These are phyloP conservation scores for Fusarium sp. DNA, from an alignment of 2,329 filamentous ascomycete species.

Conservation along the genomic window DNA sequence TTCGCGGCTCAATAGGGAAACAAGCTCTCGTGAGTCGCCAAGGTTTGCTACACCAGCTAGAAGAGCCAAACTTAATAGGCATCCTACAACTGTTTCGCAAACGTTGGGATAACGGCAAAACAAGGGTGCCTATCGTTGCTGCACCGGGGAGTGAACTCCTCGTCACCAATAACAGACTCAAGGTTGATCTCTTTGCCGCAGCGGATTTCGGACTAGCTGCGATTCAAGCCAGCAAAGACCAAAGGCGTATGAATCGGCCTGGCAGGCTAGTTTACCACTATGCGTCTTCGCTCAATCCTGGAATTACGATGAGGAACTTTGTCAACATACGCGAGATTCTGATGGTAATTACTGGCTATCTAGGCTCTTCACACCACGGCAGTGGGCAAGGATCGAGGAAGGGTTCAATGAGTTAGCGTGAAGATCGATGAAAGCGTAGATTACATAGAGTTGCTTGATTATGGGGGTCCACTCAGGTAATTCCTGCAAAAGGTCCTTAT, in stretches of 20 bases:
- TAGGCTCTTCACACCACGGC: background rate
- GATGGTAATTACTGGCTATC: background rate
- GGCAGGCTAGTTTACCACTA: background rate
- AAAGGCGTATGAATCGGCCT: background rate
- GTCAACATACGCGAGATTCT: fast-evolving
- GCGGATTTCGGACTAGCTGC: background rate
- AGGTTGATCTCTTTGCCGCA: background rate
- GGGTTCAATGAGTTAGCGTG: fast-evolving
- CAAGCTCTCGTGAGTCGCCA: background rate
- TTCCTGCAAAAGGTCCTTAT: too few species aligned
- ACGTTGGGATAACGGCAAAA: background rate
- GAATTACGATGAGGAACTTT: fast-evolving
- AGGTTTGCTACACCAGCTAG: background rate
- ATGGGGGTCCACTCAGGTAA: too few species aligned
- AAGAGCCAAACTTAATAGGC: background rate
- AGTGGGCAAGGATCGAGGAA: background rate
- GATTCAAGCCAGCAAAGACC: too few species aligned
- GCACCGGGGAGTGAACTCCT: background rate
- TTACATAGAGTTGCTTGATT: too few species aligned
- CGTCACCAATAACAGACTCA: background rate
- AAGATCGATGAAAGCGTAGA: too few species aligned
- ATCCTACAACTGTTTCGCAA: background rate
- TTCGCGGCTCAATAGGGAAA: background rate
- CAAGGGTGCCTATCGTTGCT: background rate
- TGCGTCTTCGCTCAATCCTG: background rate